These are phyloP conservation scores for Protomyces macrosporus DNA, from an alignment of 1,139 yeast species.

Conservation along the genomic window DNA sequence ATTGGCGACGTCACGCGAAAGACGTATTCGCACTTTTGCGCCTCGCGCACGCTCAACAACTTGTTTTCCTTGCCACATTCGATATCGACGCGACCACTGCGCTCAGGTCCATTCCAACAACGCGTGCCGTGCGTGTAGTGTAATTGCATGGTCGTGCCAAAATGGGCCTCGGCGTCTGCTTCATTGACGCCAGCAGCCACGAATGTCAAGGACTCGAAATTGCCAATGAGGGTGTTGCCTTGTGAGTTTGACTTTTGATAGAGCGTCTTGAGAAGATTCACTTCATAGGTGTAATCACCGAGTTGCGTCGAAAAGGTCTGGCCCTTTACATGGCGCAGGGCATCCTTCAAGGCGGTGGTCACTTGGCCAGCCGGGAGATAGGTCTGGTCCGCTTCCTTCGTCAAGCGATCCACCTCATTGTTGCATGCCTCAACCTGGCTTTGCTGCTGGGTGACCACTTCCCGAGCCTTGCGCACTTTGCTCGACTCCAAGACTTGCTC, in stretches of 20 bases:
- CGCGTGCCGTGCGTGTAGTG: conserved; percentile 60
- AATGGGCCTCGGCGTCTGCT: not conserved
- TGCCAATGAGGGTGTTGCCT: conserved; percentile 32
- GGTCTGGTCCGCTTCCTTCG: not conserved
- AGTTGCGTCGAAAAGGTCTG: conserved; percentile 48
- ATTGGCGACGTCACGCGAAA: conserved; percentile 63
- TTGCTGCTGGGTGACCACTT: not conserved
- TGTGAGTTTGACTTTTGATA: conserved; percentile 47
- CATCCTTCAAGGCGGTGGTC: conserved; percentile 49
- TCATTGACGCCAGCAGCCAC: conserved; percentile 15
- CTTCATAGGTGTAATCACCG: conserved; percentile 67
- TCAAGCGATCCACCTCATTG: not conserved
- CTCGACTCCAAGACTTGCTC: not conserved
- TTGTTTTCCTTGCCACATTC: conserved; percentile 60
- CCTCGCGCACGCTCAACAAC: conserved; percentile 68
- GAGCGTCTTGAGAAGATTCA: conserved; percentile 55
- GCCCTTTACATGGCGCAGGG: conserved; percentile 55
- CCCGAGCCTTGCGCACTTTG: not conserved
- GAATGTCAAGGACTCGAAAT: not conserved
- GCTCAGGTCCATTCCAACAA: conserved; percentile 93
- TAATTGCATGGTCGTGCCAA: conserved; percentile 41
- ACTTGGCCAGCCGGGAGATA: conserved; percentile 39
- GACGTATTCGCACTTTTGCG: conserved; percentile 77
- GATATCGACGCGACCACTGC: conserved; percentile 62
- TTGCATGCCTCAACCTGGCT: not conserved